Conservation (phyloP, 306 rosid species). For the Biancaea sappan region DNA sequence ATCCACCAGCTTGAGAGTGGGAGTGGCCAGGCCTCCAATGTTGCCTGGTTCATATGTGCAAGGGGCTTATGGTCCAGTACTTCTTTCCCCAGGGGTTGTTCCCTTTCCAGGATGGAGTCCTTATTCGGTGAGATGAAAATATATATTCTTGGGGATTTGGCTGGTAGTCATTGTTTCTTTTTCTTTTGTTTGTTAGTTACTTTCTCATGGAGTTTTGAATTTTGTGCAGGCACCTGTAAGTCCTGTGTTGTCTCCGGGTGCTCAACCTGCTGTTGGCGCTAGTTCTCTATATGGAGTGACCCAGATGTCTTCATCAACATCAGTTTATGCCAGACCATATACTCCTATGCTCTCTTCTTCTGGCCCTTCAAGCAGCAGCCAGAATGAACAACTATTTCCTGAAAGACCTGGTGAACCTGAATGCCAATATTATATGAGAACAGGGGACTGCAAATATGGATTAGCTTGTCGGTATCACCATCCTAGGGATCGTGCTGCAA, state of each 20-base stretch:
- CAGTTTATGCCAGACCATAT: conserved; percentile 70
- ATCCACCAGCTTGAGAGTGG: conserved; percentile 75
- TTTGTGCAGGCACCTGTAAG: conserved; percentile 82
- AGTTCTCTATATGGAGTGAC: conserved; percentile 79
- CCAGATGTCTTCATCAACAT: conserved; percentile 69
- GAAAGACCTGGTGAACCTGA: conserved; percentile 88
- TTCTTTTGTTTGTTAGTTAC: neutral
- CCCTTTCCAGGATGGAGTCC: conserved; percentile 81
- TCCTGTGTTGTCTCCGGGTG: conserved; percentile 76
- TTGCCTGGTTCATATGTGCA: conserved; percentile 81
- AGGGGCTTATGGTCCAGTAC: conserved; percentile 83
- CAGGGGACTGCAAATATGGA: conserved; percentile 90
- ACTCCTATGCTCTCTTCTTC: conserved; percentile 56
- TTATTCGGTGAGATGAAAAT: conserved; percentile 65
- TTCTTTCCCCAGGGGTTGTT: conserved; percentile 80
- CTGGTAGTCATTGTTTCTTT: neutral
- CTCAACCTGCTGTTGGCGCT: conserved; percentile 74
- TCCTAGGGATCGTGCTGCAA: conserved; percentile 58
- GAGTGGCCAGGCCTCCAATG: conserved; percentile 82
- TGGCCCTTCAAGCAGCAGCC: conserved; percentile 56
- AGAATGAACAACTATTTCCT: conserved; percentile 64
- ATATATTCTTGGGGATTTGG: conserved; percentile 11
- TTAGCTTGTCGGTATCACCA: conserved; percentile 82
- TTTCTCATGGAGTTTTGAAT: conserved; percentile 13
- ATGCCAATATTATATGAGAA: conserved; percentile 78